Base-by-base conservation (phyloP, 257 asterid genomes). In the Schizonepeta tenuifolia region DNA sequence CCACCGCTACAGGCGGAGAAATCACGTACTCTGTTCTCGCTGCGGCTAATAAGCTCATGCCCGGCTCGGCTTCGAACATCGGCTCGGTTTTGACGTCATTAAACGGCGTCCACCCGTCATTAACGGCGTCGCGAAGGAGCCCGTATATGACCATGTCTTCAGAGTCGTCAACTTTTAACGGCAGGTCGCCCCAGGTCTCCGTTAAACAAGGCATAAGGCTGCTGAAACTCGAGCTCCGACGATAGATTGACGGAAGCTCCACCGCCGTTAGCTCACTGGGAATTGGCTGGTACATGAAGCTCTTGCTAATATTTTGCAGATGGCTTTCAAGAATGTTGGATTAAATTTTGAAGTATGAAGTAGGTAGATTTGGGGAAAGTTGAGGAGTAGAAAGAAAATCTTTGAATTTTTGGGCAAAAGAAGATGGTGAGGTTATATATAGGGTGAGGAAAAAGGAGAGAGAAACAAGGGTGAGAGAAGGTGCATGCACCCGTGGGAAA, bases 121-220 rank as follows among this genome's bases (percentile, higher is more conserved):
- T 90, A 58, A 92, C 87, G 57, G 98, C 98, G 77, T 89, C 98
- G 1, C 87, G 87, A 24, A 92, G 38, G 10, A 92, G 66, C 7
- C 96, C 89, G 35, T 92, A 92, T 18, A 92, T 88, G 6, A 92
- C 92, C 98, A 92, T 92, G 20, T 92, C 98, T 21, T 92, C 96
- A 0, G 94, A 77, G 72, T 92, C 98, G 57, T 90, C 96, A 24
- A 88, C 90, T 77, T 88, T 90, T 20, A 92, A 83, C 74, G 96
- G 96, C 87, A 92, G 77, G 53, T 87, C 98, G 18, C 96, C 96
- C 98, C 94, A 92, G 1, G 86, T 90, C 12, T 88, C 94, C 18
- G 91, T 85, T 64, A 92, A 75, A 58, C 92, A 92, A 0, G 92
- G 86, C 60, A 85, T 77, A 5, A 92, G 87, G 63, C 84, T 83